Evolutionary conservation across 2,329 filamentous ascomycete species (phyloP), one percentile per base, ranked within the genome.

Genomic region (Trichoderma aggressivum): DNA sequence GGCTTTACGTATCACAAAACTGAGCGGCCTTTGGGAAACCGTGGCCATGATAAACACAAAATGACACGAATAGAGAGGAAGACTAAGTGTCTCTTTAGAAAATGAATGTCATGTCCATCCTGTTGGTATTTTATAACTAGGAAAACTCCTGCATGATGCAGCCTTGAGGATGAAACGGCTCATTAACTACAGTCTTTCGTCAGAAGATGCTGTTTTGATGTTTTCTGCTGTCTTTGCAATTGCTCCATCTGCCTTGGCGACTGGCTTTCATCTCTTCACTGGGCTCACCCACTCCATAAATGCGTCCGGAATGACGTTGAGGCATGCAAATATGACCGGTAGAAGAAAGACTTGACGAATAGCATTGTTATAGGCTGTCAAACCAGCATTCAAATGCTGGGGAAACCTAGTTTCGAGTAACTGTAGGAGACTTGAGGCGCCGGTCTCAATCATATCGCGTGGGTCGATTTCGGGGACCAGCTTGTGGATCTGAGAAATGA

Each of bases 391-490:
- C 7, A 64, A 11, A 34, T 64, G 3, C 2, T 64, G 61, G 0
- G 61, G 61, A 53, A 34, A 64, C 11, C 34, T 64, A 28, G 61
- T 26, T 8, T 64, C n/a, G 2, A 53, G 24, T 7, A 34, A 43
- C 26, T 7, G 61, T 11, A 7, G 61, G 3, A 64, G 61, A 24
- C n/a, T 26, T 1, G 61, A 64, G 14, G 67, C 68, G 12, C 71
- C 73, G 12, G 69, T 59, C 7, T 70, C 39, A 18, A 74, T 65
- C 7, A 73, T 70, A 8, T 58, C 30, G 2, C 30, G 63, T 21
- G 70, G 61, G 14, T 67, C 21, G 24, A 74, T 59, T 26, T 68
- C 55, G 8, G 68, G 70, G 18, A 72, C 72, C n/a, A 71, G 53
- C 26, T 50, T 32, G n/a, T 21, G 55, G 12, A 74, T 56, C 1